Conservation (phyloP, 1,139 yeast species). For the Zygosaccharomyces pseudobailii region DNA sequence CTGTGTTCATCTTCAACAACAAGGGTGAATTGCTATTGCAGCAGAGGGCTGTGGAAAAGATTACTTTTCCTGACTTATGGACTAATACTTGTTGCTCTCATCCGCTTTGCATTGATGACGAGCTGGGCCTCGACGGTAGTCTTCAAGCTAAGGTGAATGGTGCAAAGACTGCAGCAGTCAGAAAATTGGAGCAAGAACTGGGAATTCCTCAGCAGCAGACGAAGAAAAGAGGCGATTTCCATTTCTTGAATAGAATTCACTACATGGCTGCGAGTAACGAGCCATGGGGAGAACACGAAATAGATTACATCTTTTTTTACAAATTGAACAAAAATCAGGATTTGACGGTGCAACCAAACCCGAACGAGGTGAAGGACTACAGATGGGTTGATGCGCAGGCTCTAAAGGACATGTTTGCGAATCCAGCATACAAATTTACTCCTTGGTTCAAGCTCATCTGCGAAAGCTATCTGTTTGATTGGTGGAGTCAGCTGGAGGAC, state of each 20-base stretch:
- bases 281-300: slow-evolving; percentile 97
- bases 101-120: slow-evolving; percentile 80
- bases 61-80: slow-evolving; percentile 96
- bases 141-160: slow-evolving; percentile 65
- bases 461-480: slow-evolving; percentile 78
- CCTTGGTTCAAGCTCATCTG: slow-evolving; percentile 98
- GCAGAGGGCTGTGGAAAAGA: slow-evolving; percentile 93
- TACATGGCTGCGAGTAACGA: slow-evolving; percentile 81
- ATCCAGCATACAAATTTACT: slow-evolving; percentile 63
- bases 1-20: slow-evolving; percentile 82
- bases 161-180: slow-evolving; percentile 80
- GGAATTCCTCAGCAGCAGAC: slow-evolving; percentile 72
- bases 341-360: slow-evolving; percentile 45
- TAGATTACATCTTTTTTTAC: slow-evolving; percentile 86
- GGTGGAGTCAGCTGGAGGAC: slow-evolving; percentile 82
- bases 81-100: slow-evolving; percentile 98
- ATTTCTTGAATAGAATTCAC: slow-evolving; percentile 88
- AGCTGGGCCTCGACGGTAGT: slow-evolving; percentile 55
- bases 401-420: slow-evolving; percentile 73
- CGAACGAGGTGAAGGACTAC: slow-evolving; percentile 80
- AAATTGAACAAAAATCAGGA: slow-evolving; percentile 52
- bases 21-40: slow-evolving; percentile 76
- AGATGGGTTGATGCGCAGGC: slow-evolving; percentile 67
- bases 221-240: slow-evolving; percentile 41
- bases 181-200: slow-evolving; percentile 87